Percentiles rank a stretch among this genome's conserved stretches.
Conservation (phyloP, 2,329 filamentous ascomycete species). For the Fusarium sp. region DNA sequence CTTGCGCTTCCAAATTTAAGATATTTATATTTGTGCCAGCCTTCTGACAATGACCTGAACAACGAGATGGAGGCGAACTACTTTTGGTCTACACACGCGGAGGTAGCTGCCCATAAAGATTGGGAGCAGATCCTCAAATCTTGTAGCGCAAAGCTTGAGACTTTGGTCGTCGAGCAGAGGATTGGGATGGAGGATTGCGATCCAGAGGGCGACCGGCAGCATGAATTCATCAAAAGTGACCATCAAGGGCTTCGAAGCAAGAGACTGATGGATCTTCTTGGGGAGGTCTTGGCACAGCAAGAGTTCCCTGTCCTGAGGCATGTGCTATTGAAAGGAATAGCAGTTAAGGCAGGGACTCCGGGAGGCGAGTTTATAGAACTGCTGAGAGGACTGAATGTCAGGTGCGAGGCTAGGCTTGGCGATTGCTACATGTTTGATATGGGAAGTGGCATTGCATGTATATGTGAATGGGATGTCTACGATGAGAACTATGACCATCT, state of each 20-base stretch:
- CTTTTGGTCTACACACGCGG: background rate
- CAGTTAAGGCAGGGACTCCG: background rate
- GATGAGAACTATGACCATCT: background rate
- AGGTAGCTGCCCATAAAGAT: background rate
- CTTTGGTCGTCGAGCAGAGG: background rate
- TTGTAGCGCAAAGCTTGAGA: background rate
- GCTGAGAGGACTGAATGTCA: background rate
- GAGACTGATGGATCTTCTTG: background rate
- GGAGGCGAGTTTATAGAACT: background rate
- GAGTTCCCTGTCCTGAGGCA: background rate
- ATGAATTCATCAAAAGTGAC: background rate
- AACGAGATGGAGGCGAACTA: background rate
- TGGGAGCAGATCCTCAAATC: background rate
- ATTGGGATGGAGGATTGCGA: background rate
- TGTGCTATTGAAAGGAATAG: background rate
- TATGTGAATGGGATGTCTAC: background rate
- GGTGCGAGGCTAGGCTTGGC: background rate
- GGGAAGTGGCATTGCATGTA: background rate
- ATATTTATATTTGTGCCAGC: background rate
- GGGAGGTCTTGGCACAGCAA: fast-evolving
- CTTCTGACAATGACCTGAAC: background rate
- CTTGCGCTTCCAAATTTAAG: background rate
- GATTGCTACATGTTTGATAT: background rate
- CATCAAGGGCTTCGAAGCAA: background rate
- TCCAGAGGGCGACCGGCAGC: background rate